Base-by-base conservation (phyloP, 2,329 filamentous ascomycete species). In the Calcarisporium arbuscula region DNA sequence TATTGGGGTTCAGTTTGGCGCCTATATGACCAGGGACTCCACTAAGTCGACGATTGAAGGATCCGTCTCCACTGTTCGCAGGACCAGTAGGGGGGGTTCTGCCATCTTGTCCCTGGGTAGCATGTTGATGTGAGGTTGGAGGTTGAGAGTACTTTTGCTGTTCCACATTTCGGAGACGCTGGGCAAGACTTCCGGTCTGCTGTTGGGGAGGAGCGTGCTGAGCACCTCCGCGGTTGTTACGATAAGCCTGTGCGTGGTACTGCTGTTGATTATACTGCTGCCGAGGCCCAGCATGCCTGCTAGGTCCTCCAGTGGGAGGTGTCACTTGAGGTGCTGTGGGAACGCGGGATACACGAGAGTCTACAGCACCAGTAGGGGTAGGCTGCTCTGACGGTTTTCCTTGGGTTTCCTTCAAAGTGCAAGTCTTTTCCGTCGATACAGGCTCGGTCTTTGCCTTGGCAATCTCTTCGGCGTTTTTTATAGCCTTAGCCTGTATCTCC, bases 401-500 rank as follows among this genome's bases (percentile, higher is more conserved):
- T 41, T 70, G 66, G 7, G 65, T 49, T 26, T 71, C 64, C 44
- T 75, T 70, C 28, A 62, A 53, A 7, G 63, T 47, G 8, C 57
- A 48, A 36, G 59, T 35, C 44, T 60, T 61, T 27, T 69, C 61
- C 40, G 73, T 68, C 16, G 62, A 55, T 14, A 60, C 50, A 17
- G 59, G 45, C 32, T 67, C 67, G 14, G 66, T 52, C 52, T 79
- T 79, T 35, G 74, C 66, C 48, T 77, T 72, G 5, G 65, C 62
- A 34, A 74, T 60, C 43, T 80, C 75, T 42, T 86, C 80, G 3
- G 79, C 80, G 46, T 90, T 82, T 52, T 79, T 77, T 41, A 85
- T 78, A 2, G 87, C 87, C 59, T 89, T 94, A 49, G 88, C 83
- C 52, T 95, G 82, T 43, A 98, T 96, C 53, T 89, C 80, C 51